Base-by-base conservation (phyloP, 305 asterid genomes). In the Solanum aculeatissimum region DNA sequence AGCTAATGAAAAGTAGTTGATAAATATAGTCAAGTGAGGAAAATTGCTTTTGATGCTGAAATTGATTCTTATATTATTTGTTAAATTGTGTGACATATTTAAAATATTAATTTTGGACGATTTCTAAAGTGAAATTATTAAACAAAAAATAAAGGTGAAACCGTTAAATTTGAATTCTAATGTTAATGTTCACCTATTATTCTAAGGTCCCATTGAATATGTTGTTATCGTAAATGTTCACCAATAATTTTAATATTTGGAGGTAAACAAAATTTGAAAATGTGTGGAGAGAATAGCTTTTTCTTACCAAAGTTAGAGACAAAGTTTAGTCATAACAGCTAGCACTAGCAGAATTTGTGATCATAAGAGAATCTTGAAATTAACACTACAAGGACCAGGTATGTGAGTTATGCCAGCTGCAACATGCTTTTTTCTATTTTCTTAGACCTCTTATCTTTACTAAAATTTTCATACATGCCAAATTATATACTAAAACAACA, bases 401-500 rank as follows among this genome's bases (percentile, higher is more conserved):
- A 18, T 13, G 21, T 72, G 57, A 72, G 21, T 72, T 72, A 72
- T 72, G 80, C 58, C 80, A 43, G 58, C 58, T 72, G 80, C 80
- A 43, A 12, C n/a, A 42, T 71, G 11, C 18, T 1, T 21, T 72
- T 10, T 19, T 70, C 78, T 11, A 38, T 69, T 38, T 40, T 38
- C 49, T 38, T 35, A 18, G 49, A 68, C 49, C 27, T 69, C 78
- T 4, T 13, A n/a, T 71, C 1, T 3, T 43, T 6, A 32, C 74
- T 84, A 84, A 62, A 84, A 85, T 84, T 86, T 65, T 86, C 60
- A 49, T 45, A 84, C 45, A 40, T 85, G 42, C 77, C 53, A 35
- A n/a, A 21, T n/a, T 21, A 57, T 38, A 60, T 25, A 35, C 72
- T 7, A 57, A 55, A 38, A 32, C 12, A n/a, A 2, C 53, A 35